Percentiles rank a stretch among this genome's conserved stretches.
Conservation (phyloP, 2,329 filamentous ascomycete genomes). For the Epichloe scottii region DNA sequence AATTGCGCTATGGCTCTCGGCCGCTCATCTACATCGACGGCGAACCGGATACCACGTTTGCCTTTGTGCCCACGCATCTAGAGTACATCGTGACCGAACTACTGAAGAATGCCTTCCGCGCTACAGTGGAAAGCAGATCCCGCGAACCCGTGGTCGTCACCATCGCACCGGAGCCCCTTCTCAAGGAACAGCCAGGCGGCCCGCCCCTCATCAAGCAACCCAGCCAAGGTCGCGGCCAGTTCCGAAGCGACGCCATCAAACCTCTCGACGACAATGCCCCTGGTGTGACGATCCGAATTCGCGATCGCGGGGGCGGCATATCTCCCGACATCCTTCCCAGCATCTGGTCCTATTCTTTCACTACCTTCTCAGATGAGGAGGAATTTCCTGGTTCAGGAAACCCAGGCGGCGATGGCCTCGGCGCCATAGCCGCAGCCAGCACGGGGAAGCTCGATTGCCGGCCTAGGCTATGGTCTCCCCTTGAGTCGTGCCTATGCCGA, state of each 20-base stretch:
- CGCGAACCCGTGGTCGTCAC: constrained; percentile 81
- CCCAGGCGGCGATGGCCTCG: constrained; percentile 50
- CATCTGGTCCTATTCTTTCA: constrained; percentile 97
- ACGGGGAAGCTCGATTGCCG: constrained; percentile 80
- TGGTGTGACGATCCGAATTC: constrained; percentile 87
- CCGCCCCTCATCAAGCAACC: constrained; percentile 20
- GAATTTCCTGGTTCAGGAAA: constrained; percentile 28
- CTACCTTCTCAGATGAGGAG: constrained; percentile 65
- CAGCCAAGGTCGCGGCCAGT: constrained; percentile 26
- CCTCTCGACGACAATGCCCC: constrained; percentile 55
- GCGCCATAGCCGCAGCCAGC: constrained; percentile 59
- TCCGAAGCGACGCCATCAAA: constrained; percentile 35
- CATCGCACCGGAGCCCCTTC: constrained; percentile 57
- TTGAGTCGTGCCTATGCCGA: constrained; percentile 89
- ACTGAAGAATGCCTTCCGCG: constrained; percentile 91
- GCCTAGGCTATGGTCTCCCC: constrained; percentile 84
- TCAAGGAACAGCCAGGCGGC: constrained; percentile 14
- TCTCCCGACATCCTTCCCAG: constrained; percentile 68
- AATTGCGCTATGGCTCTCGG: constrained; percentile 85
- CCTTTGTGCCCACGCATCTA: constrained; percentile 88
- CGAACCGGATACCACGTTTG: constrained; percentile 76
- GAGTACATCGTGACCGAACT: constrained; percentile 97
- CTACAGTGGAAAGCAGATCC: constrained; percentile 76
- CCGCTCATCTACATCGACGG: constrained; percentile 73
- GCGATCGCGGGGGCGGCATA: constrained; percentile 91